Conservation (phyloP, 345 rosid genomes). For the Brassica juncea region DNA sequence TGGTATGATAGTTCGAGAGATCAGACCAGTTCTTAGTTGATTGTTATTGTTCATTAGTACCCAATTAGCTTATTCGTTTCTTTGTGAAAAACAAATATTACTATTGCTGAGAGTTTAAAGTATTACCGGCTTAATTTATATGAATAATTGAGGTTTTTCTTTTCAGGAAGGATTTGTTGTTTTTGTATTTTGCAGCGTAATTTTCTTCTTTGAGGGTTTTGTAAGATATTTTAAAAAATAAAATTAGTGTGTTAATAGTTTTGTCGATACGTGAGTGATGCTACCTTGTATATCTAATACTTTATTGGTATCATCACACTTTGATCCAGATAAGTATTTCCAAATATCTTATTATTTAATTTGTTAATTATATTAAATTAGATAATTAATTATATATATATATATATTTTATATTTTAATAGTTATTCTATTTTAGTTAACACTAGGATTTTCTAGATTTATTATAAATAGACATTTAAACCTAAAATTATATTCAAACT, state of each 20-base stretch:
- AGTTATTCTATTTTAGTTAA: too few relatives aligned
- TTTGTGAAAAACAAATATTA: background rate
- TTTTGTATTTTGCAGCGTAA: conserved; percentile 10
- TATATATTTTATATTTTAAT: too few relatives aligned
- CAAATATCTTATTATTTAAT: too few relatives aligned
- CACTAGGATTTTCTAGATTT: too few relatives aligned
- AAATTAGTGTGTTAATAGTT: background rate
- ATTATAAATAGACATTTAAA: too few relatives aligned
- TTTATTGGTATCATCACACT: too few relatives aligned
- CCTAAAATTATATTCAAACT: too few relatives aligned
- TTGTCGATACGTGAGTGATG: conserved; percentile 2
- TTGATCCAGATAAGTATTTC: too few relatives aligned
- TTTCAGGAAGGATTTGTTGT: background rate
- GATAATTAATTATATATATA: too few relatives aligned
- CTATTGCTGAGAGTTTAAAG: background rate
- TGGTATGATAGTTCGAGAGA: conserved; percentile 34
- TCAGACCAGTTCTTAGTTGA: conserved; percentile 42
- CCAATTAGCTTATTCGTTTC: background rate
- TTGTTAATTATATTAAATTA: too few relatives aligned
- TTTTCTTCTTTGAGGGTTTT: conserved; percentile 7
- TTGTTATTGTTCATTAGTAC: conserved; percentile 3
- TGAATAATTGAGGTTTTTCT: background rate
- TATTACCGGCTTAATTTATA: conserved; percentile 27
- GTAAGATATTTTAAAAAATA: background rate
- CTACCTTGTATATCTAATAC: too few relatives aligned